Conservation (phyloP, 768 basidiomycete genomes). For the Chalciporus chontae region DNA sequence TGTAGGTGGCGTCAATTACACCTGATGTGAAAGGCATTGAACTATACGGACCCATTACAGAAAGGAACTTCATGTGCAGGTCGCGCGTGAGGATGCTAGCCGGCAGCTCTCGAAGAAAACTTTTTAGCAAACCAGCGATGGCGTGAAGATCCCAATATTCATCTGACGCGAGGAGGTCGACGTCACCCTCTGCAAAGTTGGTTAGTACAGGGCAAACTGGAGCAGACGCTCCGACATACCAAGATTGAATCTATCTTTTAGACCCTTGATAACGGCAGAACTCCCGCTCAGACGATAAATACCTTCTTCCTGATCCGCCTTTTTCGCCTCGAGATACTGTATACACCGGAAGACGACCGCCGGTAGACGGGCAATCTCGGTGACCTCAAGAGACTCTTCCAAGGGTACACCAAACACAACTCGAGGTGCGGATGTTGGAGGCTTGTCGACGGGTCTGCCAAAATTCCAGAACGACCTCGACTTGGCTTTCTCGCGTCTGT, state of each 20-base stretch:
- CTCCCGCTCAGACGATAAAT: slow-evolving; percentile 95
- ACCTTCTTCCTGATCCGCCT: slow-evolving; percentile 95
- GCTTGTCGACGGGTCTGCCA: slow-evolving; percentile 55
- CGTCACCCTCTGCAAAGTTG: slow-evolving; percentile 77
- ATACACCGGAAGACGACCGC: slow-evolving; percentile 95
- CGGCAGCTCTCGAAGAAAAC: slow-evolving; percentile 90
- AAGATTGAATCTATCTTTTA: slow-evolving; percentile 90
- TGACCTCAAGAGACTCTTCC: slow-evolving; percentile 84
- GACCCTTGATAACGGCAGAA: slow-evolving; percentile 88
- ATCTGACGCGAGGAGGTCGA: slow-evolving; percentile 81
- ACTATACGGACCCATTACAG: slow-evolving; percentile 80
- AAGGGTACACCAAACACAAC: slow-evolving; percentile 88
- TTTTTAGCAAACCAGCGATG: slow-evolving; percentile 91
- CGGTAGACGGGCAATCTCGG: slow-evolving; percentile 86
- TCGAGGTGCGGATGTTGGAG: slow-evolving; percentile 45
- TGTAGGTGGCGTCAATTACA: slow-evolving; percentile 32
- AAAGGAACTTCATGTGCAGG: slow-evolving; percentile 84
- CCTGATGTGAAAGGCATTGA: slow-evolving; percentile 1
- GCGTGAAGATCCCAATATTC: slow-evolving; percentile 99
- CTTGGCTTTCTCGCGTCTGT: slow-evolving; percentile 89
- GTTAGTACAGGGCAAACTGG: slow-evolving; percentile 5
- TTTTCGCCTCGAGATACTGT: slow-evolving; percentile 90
- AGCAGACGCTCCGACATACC: slow-evolving; percentile 45
- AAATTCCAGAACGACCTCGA: slow-evolving; percentile 94
- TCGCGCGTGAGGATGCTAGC: slow-evolving; percentile 90